Percentiles rank a stretch among this genome's conserved stretches.
Evolutionary conservation across 306 rosid genomes (phyloP).

Genomic region (Senna siamea): DNA sequence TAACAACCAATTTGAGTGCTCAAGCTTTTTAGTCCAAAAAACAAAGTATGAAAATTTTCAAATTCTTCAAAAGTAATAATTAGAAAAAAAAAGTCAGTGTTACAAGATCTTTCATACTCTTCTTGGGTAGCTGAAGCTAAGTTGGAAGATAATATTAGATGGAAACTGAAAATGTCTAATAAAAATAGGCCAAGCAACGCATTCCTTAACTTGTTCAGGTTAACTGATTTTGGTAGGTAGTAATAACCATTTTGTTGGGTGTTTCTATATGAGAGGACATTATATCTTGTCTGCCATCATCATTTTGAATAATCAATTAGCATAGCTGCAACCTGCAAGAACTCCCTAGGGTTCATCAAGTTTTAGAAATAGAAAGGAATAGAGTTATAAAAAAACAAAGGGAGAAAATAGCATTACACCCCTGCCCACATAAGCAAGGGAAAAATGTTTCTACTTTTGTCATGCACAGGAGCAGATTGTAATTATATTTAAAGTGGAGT

Average conservation of each 20-base stretch:
- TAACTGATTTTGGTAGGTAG: neutral
- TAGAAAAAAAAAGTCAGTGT: too few relatives aligned
- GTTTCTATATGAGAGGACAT: too few relatives aligned
- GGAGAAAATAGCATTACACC: neutral
- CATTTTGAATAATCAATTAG: too few relatives aligned
- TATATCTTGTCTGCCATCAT: too few relatives aligned
- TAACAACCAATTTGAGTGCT: slow-evolving; percentile 3
- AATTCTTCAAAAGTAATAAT: neutral
- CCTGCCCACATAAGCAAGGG: neutral
- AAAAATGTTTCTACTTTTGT: neutral
- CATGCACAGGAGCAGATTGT: neutral
- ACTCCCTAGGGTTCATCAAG: too few relatives aligned
- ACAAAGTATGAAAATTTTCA: neutral
- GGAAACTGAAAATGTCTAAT: too few relatives aligned
- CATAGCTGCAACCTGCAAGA: too few relatives aligned
- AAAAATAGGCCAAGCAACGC: too few relatives aligned
- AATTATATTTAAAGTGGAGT: neutral
- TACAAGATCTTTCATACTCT: neutral
- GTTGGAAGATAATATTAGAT: neutral
- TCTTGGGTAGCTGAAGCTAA: neutral
- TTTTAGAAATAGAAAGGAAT: too few relatives aligned
- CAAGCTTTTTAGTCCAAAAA: too few relatives aligned
- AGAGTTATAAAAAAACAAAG: neutral
- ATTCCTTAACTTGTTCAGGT: neutral
- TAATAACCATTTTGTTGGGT: neutral